A percentile compares a stretch with the other conserved stretches of the same genome.
Conservation (phyloP, 2,329 filamentous ascomycete genomes). For the Talaromyces amestolkiae region DNA sequence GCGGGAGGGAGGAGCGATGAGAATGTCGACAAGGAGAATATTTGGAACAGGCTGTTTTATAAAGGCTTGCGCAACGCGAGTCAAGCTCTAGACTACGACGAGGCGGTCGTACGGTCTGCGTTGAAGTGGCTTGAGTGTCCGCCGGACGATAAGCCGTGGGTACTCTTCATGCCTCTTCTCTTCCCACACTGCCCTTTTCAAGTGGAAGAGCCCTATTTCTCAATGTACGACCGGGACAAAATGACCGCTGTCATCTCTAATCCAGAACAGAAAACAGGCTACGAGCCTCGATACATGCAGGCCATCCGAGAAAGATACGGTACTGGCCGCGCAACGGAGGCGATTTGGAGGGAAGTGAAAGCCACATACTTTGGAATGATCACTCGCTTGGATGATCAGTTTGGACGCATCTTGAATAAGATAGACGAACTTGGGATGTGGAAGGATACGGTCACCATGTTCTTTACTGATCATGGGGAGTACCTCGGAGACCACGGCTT, state of each 20-base stretch:
- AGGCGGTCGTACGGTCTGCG: slow-evolving; percentile 43
- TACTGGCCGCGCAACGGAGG: slow-evolving; percentile 40
- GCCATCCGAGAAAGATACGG: slow-evolving; percentile 38
- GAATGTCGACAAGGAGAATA: not conserved
- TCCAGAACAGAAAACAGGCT: slow-evolving; percentile 37
- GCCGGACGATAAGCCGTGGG: slow-evolving; percentile 29
- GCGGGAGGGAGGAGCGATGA: slow-evolving; percentile 18
- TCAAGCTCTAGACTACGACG: slow-evolving; percentile 47
- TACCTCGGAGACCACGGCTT: slow-evolving; percentile 50
- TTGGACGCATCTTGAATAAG: slow-evolving; percentile 36
- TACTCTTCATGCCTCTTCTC: slow-evolving; percentile 7
- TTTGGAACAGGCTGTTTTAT: slow-evolving; percentile 29
- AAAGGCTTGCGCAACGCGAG: slow-evolving; percentile 39
- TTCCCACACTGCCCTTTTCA: slow-evolving; percentile 51
- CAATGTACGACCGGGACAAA: slow-evolving; percentile 43
- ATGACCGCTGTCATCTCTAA: slow-evolving; percentile 22
- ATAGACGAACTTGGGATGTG: slow-evolving; percentile 37
- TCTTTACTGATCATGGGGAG: slow-evolving; percentile 39
- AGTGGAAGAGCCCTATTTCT: slow-evolving; percentile 51
- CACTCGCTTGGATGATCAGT: slow-evolving; percentile 47
- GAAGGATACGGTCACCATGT: slow-evolving; percentile 43
- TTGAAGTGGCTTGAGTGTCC: slow-evolving; percentile 47
- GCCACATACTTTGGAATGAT: slow-evolving; percentile 52
- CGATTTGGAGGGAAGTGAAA: slow-evolving; percentile 46
- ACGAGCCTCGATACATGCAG: slow-evolving; percentile 46